Evolutionary conservation across 345 rosid genomes (phyloP).

Genomic region (Isatis tinctoria): DNA sequence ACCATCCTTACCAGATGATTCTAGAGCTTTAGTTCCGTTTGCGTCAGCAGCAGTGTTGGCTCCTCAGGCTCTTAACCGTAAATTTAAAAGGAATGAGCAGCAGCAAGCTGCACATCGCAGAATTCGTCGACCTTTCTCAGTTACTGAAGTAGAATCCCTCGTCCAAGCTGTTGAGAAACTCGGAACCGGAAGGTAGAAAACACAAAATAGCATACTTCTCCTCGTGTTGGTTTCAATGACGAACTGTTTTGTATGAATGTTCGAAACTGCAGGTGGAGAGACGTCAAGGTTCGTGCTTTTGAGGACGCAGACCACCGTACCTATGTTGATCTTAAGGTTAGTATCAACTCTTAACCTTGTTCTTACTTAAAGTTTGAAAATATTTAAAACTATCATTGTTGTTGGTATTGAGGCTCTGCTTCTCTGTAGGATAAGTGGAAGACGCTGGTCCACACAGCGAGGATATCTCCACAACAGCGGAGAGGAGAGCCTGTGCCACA

Average conservation of each 20-base stretch:
- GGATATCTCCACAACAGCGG: conserved; percentile 91
- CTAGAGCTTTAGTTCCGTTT: conserved; percentile 62
- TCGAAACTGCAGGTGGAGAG: conserved; percentile 75
- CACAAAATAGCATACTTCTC: background rate
- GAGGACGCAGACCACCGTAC: conserved; percentile 88
- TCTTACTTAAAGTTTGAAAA: background rate
- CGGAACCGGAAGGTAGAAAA: conserved; percentile 83
- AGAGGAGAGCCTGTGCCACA: conserved; percentile 95
- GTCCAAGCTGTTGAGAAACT: conserved; percentile 95
- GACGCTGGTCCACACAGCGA: conserved; percentile 90
- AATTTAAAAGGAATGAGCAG: conserved; percentile 60
- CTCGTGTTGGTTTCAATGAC: background rate
- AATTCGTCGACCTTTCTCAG: conserved; percentile 98
- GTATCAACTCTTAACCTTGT: background rate
- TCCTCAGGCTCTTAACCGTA: conserved; percentile 44
- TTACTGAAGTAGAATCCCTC: conserved; percentile 90
- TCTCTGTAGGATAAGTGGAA: conserved; percentile 92
- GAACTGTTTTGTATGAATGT: background rate
- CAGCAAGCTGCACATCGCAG: conserved; percentile 66
- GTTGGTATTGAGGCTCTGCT: conserved; percentile 11
- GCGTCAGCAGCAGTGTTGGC: conserved; percentile 48
- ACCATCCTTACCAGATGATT: conserved; percentile 47
- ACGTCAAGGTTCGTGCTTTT: conserved; percentile 78
- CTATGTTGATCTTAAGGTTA: conserved; percentile 94
- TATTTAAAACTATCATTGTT: background rate